These are phyloP conservation scores for Phytophthora citrophthora DNA, from an alignment of 352 stramenopile species.

Conservation along the genomic window DNA sequence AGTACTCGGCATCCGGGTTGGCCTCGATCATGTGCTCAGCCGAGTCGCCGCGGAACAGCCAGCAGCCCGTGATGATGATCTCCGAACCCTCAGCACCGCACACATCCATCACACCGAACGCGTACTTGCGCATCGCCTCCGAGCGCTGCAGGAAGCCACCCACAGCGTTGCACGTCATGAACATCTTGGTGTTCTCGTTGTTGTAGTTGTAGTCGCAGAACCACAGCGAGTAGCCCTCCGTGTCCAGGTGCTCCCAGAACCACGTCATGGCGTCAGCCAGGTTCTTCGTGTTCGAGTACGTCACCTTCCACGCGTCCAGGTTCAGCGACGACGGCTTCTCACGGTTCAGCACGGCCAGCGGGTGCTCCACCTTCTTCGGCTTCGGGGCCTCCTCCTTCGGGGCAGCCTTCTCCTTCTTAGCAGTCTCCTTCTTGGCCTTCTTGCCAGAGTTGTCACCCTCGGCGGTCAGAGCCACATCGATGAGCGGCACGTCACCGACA, in stretches of 20 bases:
- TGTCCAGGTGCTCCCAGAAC: conserved; percentile 92
- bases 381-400: conserved; percentile 53
- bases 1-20: conserved; percentile 94
- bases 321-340: conserved; percentile 78
- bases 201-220: conserved; percentile 95
- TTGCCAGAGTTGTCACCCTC: conserved; percentile 58
- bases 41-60: conserved; percentile 90
- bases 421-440: conserved; percentile 39
- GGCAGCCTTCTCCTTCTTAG: conserved; percentile 57
- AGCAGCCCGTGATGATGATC: conserved; percentile 92
- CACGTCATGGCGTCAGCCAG: conserved; percentile 89
- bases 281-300: conserved; percentile 91
- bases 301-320: conserved; percentile 93
- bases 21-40: conserved; percentile 89
- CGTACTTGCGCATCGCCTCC: conserved; percentile 93
- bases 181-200: conserved; percentile 92
- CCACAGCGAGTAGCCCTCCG: conserved; percentile 91
- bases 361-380: conserved; percentile 86
- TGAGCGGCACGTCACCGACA: conserved; percentile 90
- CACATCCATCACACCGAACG: conserved; percentile 90
- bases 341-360: conserved; percentile 89
- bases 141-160: conserved; percentile 93
- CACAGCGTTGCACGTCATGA: conserved; percentile 94
- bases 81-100: conserved; percentile 61
- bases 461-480: conserved; percentile 72